Evolutionary conservation across 768 basidiomycete genomes (phyloP).

Genomic region (Boletus huronensis): DNA sequence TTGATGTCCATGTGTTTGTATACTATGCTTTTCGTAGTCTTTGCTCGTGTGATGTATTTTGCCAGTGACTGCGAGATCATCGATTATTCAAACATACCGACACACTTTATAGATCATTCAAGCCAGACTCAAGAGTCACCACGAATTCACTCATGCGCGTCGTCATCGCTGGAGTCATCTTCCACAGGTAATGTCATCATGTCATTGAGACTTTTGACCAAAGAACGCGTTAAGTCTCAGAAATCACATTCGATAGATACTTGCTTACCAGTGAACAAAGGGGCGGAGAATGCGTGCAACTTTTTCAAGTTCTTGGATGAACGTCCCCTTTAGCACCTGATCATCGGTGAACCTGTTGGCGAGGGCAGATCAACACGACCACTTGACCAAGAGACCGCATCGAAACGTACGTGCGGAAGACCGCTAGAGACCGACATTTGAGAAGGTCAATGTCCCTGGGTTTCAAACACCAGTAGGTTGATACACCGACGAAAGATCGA

Average conservation of each 20-base stretch:
- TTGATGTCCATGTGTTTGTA: background rate
- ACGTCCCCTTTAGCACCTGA: slow-evolving; percentile 63
- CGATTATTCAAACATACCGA: background rate
- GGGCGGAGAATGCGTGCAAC: slow-evolving; percentile 60
- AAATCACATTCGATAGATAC: background rate
- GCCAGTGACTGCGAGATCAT: background rate
- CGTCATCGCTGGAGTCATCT: slow-evolving; percentile 7
- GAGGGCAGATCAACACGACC: slow-evolving; percentile 16
- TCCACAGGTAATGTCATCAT: slow-evolving; percentile 56
- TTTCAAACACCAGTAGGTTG: background rate
- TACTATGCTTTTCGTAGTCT: background rate
- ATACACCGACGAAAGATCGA: background rate
- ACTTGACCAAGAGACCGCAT: background rate
- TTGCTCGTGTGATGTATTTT: background rate
- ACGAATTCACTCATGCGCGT: slow-evolving; percentile 4
- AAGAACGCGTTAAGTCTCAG: background rate
- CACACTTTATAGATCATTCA: slow-evolving; percentile 3
- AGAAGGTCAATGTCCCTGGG: slow-evolving; percentile 86
- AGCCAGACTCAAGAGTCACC: background rate
- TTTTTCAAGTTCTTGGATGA: slow-evolving; percentile 57
- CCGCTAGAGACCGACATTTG: slow-evolving; percentile 76
- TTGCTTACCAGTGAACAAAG: slow-evolving; percentile 71
- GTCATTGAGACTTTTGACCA: slow-evolving; percentile 55
- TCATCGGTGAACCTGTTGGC: slow-evolving; percentile 63
- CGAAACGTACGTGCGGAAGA: slow-evolving; percentile 52